Percentiles rank a stretch among this genome's conserved stretches.
phyloP scores from a whole-genome alignment of 768 basidiomycete species.

The Suillus bovinus region DNA sequence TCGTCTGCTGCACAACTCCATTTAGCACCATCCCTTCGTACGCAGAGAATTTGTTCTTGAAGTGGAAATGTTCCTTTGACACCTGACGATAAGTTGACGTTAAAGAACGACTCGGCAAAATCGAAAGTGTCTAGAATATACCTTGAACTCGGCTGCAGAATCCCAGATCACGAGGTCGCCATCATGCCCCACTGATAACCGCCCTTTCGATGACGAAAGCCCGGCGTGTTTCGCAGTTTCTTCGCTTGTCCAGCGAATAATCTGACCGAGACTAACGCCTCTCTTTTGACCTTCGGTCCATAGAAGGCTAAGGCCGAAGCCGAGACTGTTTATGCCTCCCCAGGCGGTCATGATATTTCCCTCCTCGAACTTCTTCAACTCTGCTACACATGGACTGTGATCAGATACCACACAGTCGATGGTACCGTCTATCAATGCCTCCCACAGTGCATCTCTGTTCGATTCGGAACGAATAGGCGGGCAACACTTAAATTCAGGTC shows the following conservation, averaged over 20 bases:
- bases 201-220: constrained; percentile 68
- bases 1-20: constrained; percentile 78
- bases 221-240: constrained; percentile 82
- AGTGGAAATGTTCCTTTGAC: constrained; percentile 67
- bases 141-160: constrained; percentile 49
- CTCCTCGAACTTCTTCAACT: constrained; percentile 74
- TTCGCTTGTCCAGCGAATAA: constrained; percentile 75
- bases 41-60: constrained; percentile 94
- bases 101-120: constrained; percentile 5
- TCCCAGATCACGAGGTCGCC: constrained; percentile 91
- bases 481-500: constrained; percentile 93
- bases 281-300: constrained; percentile 75
- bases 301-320: constrained; percentile 83
- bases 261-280: constrained; percentile 55
- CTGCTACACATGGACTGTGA: constrained; percentile 87
- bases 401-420: constrained; percentile 96
- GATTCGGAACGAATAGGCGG: constrained; percentile 80
- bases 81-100: constrained; percentile 51
- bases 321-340: constrained; percentile 93
- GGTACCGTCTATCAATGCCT: constrained; percentile 73
- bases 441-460: constrained; percentile 81
- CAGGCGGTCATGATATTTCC: constrained; percentile 89
- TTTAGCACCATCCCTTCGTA: constrained; percentile 74
- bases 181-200: constrained; percentile 70
- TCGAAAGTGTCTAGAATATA: constrained; percentile 17